phyloP scores from a whole-genome alignment of 495 filamentous ascomycete species.

The Pseudomonodictys pantanalensis region DNA sequence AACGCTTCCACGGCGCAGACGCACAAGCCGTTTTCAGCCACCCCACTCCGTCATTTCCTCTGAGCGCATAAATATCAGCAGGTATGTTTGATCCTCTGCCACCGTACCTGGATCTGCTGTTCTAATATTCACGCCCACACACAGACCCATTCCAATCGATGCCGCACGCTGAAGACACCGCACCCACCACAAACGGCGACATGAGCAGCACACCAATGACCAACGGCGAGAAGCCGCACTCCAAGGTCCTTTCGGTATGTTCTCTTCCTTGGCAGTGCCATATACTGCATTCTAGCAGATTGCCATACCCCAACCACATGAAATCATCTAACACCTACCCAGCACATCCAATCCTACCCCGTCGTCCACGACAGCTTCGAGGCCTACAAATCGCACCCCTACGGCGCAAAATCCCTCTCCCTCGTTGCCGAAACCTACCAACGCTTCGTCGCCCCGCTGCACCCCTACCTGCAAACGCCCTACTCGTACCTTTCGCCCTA shows the following conservation, averaged over 20 bases:
- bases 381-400: slow-evolving; percentile 73
- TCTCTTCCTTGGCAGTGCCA: slow-evolving; percentile 1
- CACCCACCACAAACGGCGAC: slow-evolving; percentile 23
- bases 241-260: slow-evolving; percentile 66
- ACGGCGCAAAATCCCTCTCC: slow-evolving; percentile 76
- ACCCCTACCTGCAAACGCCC: slow-evolving; percentile 74
- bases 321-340: slow-evolving; percentile 8
- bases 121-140: not conserved
- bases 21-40: too few species aligned
- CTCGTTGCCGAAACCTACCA: slow-evolving; percentile 66
- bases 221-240: slow-evolving; percentile 66
- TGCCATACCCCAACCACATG: not conserved
- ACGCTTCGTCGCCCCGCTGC: slow-evolving; percentile 65
- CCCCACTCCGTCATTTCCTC: too few species aligned
- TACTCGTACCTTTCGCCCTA: slow-evolving; percentile 79
- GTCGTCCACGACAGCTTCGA: slow-evolving; percentile 74
- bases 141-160: slow-evolving; percentile 24
- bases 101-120: not conserved
- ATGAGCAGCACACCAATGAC: slow-evolving; percentile 41
- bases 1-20: too few species aligned
- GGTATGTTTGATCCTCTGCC: too few species aligned
- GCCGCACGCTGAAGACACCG: slow-evolving; percentile 45
- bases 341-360: slow-evolving; percentile 87
- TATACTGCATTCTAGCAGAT: not conserved
- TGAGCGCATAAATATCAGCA: not conserved